Conservation (phyloP, 2,329 filamentous ascomycete species). For the Ascocoryne sarcoides region DNA sequence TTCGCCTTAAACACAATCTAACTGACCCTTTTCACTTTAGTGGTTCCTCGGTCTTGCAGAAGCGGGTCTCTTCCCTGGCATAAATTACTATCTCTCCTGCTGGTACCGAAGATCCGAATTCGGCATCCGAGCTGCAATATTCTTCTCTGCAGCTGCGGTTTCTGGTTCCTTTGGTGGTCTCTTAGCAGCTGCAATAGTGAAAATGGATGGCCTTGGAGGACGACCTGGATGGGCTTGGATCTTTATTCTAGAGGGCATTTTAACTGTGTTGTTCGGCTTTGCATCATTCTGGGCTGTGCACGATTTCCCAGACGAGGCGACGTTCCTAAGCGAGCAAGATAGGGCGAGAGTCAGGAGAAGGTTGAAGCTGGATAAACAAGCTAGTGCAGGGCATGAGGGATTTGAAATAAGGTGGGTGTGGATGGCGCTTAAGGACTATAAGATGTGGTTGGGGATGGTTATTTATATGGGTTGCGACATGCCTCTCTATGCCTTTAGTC, state of each 20-base stretch:
- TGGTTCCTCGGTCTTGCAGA: constrained; percentile 65
- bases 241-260: constrained; percentile 61
- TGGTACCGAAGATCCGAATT: constrained; percentile 79
- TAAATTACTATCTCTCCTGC: constrained; percentile 73
- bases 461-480: constrained; percentile 73
- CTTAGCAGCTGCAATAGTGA: constrained; percentile 60
- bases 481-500: constrained; percentile 64
- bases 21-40: constrained; percentile 2
- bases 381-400: constrained; percentile 63
- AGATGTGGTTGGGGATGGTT: constrained; percentile 66
- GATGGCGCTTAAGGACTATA: constrained; percentile 70
- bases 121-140: constrained; percentile 69
- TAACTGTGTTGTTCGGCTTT: constrained; percentile 60
- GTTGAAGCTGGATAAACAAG: constrained; percentile 62
- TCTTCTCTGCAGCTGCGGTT: constrained; percentile 75
- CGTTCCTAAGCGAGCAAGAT: constrained; percentile 62
- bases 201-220: constrained; percentile 56
- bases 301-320: constrained; percentile 72
- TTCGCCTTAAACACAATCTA: not conserved
- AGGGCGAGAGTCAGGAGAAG: constrained; percentile 64
- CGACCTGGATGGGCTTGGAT: constrained; percentile 55
- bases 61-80: constrained; percentile 66
- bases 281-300: constrained; percentile 70
- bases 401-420: constrained; percentile 68
- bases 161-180: constrained; percentile 72